phyloP scores from a whole-genome alignment of 306 rosid species.

The Malus sylvestris region DNA sequence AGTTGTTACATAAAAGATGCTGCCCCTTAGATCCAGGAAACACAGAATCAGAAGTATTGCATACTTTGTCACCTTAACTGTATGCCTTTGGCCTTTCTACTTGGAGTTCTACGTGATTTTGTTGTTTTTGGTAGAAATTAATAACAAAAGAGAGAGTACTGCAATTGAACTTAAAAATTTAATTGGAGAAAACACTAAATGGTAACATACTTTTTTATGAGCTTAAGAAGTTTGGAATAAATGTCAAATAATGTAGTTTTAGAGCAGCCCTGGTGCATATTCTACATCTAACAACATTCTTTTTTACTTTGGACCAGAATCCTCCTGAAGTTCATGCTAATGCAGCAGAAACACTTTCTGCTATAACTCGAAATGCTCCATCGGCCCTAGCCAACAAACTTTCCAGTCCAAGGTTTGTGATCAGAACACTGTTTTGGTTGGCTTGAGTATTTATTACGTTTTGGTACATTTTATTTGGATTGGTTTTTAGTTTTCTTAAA shows the following conservation, averaged over 20 bases:
- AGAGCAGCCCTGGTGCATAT: not conserved
- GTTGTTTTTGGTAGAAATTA: not conserved
- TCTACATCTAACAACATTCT: constrained; percentile 18
- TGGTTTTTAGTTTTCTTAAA: constrained; percentile 8
- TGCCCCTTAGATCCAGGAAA: not conserved
- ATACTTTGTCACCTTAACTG: not conserved
- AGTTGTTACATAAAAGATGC: not conserved
- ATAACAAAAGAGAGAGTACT: not conserved
- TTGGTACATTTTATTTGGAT: not conserved
- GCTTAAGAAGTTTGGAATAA: not conserved
- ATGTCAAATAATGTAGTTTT: not conserved
- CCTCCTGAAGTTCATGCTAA: constrained; percentile 93
- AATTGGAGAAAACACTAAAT: not conserved
- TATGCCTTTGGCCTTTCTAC: not conserved
- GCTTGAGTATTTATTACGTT: not conserved
- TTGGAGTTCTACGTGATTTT: not conserved
- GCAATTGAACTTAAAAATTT: not conserved
- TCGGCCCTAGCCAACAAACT: constrained; percentile 85
- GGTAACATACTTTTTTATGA: not conserved
- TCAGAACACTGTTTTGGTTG: constrained; percentile 3
- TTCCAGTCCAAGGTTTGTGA: constrained; percentile 84
- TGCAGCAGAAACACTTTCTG: constrained; percentile 85
- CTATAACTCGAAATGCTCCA: constrained; percentile 79
- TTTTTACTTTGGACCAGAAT: constrained; percentile 48
- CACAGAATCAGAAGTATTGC: not conserved